Evolutionary conservation across 805 yeast genomes (phyloP), one percentile per base, ranked within the genome.

Genomic region (Kluyveromyces dobzhanskii): DNA sequence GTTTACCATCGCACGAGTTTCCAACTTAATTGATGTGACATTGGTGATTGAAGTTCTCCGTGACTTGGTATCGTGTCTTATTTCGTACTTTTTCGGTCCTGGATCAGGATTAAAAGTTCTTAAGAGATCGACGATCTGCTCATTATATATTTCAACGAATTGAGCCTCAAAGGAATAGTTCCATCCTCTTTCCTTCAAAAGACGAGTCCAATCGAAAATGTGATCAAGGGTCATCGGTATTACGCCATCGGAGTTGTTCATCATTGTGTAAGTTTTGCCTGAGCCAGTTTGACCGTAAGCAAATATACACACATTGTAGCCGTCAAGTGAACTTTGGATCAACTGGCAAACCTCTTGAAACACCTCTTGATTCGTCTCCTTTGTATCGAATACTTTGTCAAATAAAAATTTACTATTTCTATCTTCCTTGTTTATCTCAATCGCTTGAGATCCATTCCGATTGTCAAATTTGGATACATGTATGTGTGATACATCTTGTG

Each of bases 241-340:
- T 66, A 90, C 75, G 12, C 98, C 97, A 51, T 80, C 81, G 1
- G 59, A 51, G 0, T 73, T 63, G 18, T 70, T 64, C 2, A 87
- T 73, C 97, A 90, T 92, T 0, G 98, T 92, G 57, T 63, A 80
- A 0, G 97, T 90, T 56, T 90, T 90, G 3, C 98, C 98, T 0
- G 97, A 81, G 0, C 92, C 95, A 0, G 98, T 92, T 60, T 90
- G 98, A 1, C 98, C 98, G 57, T 92, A 90, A 0, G 97, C 95
- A 65, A 90, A 86, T 1, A 92, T 85, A 59, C 97, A 87, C 3
- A 87, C 95, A 49, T 86, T 86, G 53, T 70, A 78, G 0, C 98
- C 98, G 60, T 90, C 94, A 11, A 88, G 58, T 1, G 94, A 78
- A 65, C 73, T 85, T 57, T 86, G 95, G 2, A 90, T 78, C 17